Conservation (phyloP, 139 green algal genomes). For the Chlamydomonas asymmetrica region DNA sequence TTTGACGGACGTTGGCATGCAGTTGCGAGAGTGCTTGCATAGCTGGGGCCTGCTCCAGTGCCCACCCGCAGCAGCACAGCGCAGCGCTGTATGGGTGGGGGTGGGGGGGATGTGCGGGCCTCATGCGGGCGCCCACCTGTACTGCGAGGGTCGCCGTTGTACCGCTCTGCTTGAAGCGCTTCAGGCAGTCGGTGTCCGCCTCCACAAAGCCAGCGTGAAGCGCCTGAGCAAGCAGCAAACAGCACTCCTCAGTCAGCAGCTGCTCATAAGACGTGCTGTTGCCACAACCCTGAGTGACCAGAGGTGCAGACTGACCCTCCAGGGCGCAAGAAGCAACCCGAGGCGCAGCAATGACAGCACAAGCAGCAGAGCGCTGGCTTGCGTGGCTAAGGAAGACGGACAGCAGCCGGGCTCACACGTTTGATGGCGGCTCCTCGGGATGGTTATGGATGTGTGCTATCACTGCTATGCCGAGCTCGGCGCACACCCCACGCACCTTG, state of each 20-base stretch:
- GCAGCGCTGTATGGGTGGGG: too few relatives aligned
- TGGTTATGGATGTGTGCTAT: too few relatives aligned
- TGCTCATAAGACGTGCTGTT: background rate
- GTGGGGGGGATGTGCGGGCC: too few relatives aligned
- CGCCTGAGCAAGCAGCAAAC: conserved; percentile 27
- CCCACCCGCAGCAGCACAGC: too few relatives aligned
- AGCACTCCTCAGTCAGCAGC: background rate
- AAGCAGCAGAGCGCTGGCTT: background rate
- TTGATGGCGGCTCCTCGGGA: background rate
- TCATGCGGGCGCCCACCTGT: conserved; percentile 34
- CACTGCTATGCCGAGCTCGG: too few relatives aligned
- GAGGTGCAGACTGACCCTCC: background rate
- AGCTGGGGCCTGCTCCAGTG: too few relatives aligned
- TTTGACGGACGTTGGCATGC: too few relatives aligned
- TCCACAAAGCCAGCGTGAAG: conserved; percentile 52
- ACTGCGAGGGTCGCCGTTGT: conserved; percentile 83
- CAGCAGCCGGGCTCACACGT: background rate
- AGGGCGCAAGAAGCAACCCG: background rate
- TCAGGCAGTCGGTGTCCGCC: conserved; percentile 35
- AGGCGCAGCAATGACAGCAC: background rate
- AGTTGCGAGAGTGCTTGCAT: too few relatives aligned
- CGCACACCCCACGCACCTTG: conserved; percentile 29
- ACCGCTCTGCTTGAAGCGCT: conserved; percentile 50
- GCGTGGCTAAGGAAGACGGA: background rate
- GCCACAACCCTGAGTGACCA: background rate